Conservation (phyloP, 148 eudicot genomes). For the Chenopodium quinoa region DNA sequence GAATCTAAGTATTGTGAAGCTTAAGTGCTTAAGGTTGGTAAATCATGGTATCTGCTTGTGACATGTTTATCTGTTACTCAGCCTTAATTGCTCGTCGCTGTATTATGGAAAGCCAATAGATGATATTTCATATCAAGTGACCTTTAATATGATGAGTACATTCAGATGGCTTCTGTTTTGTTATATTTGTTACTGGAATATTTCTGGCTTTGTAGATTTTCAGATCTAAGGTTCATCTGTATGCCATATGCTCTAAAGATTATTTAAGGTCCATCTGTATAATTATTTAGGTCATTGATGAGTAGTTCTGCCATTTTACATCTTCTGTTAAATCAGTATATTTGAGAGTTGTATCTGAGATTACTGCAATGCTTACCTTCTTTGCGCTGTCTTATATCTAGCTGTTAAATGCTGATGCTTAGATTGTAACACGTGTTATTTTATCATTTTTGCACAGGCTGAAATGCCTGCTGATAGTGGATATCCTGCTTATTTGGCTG, state of each 20-base stretch:
- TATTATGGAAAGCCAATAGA: neutral
- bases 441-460: slow-evolving; percentile 47
- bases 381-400: neutral
- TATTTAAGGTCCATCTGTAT: neutral
- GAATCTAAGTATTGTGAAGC: neutral
- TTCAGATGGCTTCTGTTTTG: neutral
- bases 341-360: neutral
- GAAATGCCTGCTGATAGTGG: slow-evolving; percentile 99
- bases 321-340: neutral
- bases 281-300: neutral
- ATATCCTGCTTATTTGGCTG: slow-evolving; percentile 99
- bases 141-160: neutral
- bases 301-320: neutral
- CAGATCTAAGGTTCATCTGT: neutral
- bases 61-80: neutral
- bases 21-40: neutral
- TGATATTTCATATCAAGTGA: neutral
- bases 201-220: neutral
- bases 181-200: neutral
- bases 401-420: neutral
- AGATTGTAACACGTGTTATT: slow-evolving; percentile 8
- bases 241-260: neutral
- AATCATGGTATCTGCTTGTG: neutral
- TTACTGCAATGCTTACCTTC: neutral
- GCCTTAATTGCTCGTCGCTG: neutral